A percentile compares a stretch with the other conserved stretches of the same genome.
phyloP scores from a whole-genome alignment of 768 basidiomycete genomes.

The Macrolepiota dolichaula region DNA sequence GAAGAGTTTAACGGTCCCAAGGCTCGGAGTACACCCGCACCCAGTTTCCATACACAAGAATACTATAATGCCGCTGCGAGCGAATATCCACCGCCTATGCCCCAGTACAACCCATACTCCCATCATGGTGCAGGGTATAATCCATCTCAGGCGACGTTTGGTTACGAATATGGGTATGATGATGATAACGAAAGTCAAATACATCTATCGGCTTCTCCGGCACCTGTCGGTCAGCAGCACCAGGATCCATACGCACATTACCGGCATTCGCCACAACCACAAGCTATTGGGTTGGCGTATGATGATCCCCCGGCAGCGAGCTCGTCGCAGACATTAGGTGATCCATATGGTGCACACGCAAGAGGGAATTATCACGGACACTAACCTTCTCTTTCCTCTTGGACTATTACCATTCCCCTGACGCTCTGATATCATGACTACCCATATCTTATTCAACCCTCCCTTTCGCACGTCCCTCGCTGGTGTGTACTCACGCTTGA shows the following conservation, averaged over 20 bases:
- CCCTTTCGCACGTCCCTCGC: neutral
- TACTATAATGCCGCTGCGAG: slow-evolving; percentile 45
- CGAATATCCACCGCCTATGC: slow-evolving; percentile 71
- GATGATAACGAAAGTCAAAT: slow-evolving; percentile 68
- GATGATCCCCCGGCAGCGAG: slow-evolving; percentile 27
- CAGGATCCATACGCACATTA: slow-evolving; percentile 15
- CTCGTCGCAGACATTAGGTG: slow-evolving; percentile 2
- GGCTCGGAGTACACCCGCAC: slow-evolving; percentile 45
- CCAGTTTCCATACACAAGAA: slow-evolving; percentile 51
- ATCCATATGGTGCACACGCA: slow-evolving; percentile 4
- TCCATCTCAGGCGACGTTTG: slow-evolving; percentile 52
- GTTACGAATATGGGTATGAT: slow-evolving; percentile 47
- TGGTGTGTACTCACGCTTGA: neutral
- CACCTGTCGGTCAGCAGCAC: slow-evolving; percentile 43
- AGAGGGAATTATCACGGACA: slow-evolving; percentile 1
- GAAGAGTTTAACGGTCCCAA: slow-evolving; percentile 58
- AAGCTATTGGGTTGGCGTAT: slow-evolving; percentile 30
- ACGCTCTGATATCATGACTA: slow-evolving; percentile 7
- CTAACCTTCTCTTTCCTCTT: neutral
- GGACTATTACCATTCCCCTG: neutral
- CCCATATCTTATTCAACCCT: neutral
- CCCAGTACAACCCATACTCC: slow-evolving; percentile 69
- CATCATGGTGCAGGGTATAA: slow-evolving; percentile 58
- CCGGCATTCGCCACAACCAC: slow-evolving; percentile 16
- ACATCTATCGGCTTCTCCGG: slow-evolving; percentile 56